A percentile compares a stretch with the other conserved stretches of the same genome.
Evolutionary conservation across 305 asterid genomes (phyloP).

Genomic region (Fraxinus sp.): DNA sequence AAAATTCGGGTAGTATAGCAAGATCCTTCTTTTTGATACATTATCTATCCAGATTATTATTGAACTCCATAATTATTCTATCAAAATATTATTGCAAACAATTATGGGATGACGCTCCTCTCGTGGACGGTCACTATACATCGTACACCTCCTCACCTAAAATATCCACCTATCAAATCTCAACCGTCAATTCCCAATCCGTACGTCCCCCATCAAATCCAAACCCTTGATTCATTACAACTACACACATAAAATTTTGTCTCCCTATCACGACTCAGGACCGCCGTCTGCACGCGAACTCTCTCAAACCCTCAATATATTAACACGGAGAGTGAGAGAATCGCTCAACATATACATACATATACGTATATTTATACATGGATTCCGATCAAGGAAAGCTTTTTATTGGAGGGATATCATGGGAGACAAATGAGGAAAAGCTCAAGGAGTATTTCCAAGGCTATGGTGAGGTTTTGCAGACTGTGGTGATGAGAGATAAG

Average conservation of each 20-base stretch:
- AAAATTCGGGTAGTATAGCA: no score
- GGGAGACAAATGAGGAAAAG: conserved; percentile 85
- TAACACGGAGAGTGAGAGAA: neutral
- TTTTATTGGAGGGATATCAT: conserved; percentile 84
- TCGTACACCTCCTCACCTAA: neutral
- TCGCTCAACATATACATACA: neutral
- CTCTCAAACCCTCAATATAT: neutral
- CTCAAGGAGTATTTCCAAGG: conserved; percentile 70
- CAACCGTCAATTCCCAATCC: neutral
- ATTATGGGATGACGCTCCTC: no score
- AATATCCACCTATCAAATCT: neutral
- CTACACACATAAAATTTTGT: neutral
- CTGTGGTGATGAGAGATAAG: conserved; percentile 82
- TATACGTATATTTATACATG: conserved; percentile 32
- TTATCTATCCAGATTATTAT: no score
- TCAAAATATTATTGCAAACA: neutral
- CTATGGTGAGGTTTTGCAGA: conserved; percentile 72
- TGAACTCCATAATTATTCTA: neutral
- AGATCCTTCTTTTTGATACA: no score
- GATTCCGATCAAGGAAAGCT: conserved; percentile 95
- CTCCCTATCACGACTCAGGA: neutral
- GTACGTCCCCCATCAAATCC: neutral
- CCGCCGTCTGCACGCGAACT: neutral
- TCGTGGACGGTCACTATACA: neutral
- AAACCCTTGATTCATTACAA: neutral